phyloP scores from a whole-genome alignment of 1,284 basidiomycete species.

The Papiliotrema flavescens region DNA sequence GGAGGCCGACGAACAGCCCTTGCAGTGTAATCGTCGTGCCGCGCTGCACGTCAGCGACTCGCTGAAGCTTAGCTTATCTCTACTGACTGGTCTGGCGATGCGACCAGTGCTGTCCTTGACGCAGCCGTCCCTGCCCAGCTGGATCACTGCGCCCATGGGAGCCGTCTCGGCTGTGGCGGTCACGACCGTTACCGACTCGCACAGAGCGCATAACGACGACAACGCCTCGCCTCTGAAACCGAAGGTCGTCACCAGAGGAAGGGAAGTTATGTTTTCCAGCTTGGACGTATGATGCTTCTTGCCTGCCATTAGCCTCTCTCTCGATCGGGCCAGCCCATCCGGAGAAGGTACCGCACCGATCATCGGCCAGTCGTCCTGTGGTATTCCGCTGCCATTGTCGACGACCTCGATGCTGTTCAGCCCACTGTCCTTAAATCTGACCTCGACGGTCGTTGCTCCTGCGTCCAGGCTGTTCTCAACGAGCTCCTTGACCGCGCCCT shows the following conservation, averaged over 20 bases:
- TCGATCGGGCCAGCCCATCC: background rate
- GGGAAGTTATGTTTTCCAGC: conserved; percentile 69
- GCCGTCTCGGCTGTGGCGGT: conserved; percentile 69
- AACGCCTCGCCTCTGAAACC: conserved; percentile 96
- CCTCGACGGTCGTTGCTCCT: conserved; percentile 80
- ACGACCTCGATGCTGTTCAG: conserved; percentile 80
- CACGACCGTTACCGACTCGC: conserved; percentile 64
- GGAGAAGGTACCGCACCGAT: conserved; percentile 58
- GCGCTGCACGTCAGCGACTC: conserved; percentile 54
- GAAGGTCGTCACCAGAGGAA: conserved; percentile 75
- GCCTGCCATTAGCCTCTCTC: conserved; percentile 51
- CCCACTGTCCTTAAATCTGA: conserved; percentile 86
- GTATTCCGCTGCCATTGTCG: conserved; percentile 89
- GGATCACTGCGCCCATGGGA: conserved; percentile 73
- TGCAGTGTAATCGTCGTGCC: conserved; percentile 80
- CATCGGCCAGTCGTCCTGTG: conserved; percentile 67
- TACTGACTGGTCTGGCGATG: conserved; percentile 68
- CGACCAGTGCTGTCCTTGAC: conserved; percentile 56
- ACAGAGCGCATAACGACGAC: conserved; percentile 84
- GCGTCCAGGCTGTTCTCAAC: conserved; percentile 96
- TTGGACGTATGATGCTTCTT: conserved; percentile 96
- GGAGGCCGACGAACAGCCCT: conserved; percentile 74
- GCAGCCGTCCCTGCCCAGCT: conserved; percentile 64
- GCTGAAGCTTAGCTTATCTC: background rate
- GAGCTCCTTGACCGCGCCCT: conserved; percentile 91